Percentiles rank a stretch among this genome's conserved stretches.
Evolutionary conservation across 1,284 basidiomycete genomes (phyloP).

Genomic region (Heterobasidion annosum): DNA sequence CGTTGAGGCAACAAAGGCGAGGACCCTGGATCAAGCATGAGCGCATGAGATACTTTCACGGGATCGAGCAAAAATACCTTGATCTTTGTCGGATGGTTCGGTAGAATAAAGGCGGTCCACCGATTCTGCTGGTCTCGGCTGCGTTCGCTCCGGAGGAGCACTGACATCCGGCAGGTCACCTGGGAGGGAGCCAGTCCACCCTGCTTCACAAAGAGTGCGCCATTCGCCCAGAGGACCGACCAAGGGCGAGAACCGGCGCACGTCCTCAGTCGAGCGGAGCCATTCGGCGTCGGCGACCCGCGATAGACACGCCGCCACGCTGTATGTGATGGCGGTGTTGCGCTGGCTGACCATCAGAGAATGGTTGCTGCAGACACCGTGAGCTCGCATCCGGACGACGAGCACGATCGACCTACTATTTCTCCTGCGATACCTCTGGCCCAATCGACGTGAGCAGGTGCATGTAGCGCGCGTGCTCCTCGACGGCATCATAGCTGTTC

Average conservation of each 20-base stretch:
- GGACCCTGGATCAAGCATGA: not conserved
- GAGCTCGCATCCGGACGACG: slow-evolving; percentile 1
- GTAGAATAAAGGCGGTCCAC: not conserved
- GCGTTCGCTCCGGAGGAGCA: slow-evolving; percentile 4
- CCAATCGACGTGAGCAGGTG: slow-evolving; percentile 64
- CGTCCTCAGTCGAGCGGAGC: slow-evolving; percentile 59
- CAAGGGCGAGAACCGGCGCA: slow-evolving; percentile 53
- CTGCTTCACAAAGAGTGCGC: slow-evolving; percentile 64
- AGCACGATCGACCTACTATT: slow-evolving; percentile 42
- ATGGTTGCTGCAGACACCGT: slow-evolving; percentile 50
- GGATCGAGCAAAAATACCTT: slow-evolving; percentile 1
- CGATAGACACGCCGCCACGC: slow-evolving; percentile 52
- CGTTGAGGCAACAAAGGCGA: not conserved
- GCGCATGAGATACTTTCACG: not conserved
- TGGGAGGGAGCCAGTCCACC: slow-evolving; percentile 54
- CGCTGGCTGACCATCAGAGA: slow-evolving; percentile 50
- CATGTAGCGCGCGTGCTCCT: slow-evolving; percentile 72
- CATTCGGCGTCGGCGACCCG: slow-evolving; percentile 72
- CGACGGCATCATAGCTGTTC: slow-evolving; percentile 53
- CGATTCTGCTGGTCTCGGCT: not conserved
- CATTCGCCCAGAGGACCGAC: slow-evolving; percentile 65
- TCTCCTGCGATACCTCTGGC: slow-evolving; percentile 70
- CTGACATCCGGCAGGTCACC: slow-evolving; percentile 38
- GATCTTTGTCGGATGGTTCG: not conserved
- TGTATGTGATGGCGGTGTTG: slow-evolving; percentile 49